These are phyloP conservation scores for Suhomyces bokatorum DNA, from an alignment of 1,139 yeast genomes.

Conservation along the genomic window DNA sequence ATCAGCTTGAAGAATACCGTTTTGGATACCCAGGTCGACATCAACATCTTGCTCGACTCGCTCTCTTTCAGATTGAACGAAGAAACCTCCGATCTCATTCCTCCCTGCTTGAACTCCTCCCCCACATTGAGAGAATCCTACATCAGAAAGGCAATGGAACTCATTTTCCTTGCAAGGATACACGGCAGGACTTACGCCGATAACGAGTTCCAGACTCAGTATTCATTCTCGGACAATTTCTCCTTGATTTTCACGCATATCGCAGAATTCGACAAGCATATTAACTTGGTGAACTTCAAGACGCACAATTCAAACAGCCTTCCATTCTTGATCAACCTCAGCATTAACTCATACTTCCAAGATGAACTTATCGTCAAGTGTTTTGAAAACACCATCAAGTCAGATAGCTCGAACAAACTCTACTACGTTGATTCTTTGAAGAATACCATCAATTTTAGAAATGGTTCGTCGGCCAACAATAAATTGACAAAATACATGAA, in stretches of 20 bases:
- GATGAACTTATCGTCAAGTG: conserved; percentile 64
- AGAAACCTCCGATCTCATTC: conserved; percentile 50
- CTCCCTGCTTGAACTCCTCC: conserved; percentile 48
- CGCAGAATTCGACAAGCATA: conserved; percentile 47
- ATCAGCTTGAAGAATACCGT: conserved; percentile 51
- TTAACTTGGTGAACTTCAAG: conserved; percentile 25
- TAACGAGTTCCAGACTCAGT: conserved; percentile 38
- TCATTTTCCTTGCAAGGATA: conserved; percentile 45
- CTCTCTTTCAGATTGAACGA: conserved; percentile 45
- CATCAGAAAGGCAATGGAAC: conserved; percentile 51
- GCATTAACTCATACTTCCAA: conserved; percentile 56
- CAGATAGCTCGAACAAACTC: conserved; percentile 58
- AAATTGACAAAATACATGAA: conserved; percentile 50
- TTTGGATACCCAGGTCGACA: conserved; percentile 56
- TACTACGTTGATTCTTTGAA: conserved; percentile 67
- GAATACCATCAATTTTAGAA: conserved; percentile 20
- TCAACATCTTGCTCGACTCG: conserved; percentile 48
- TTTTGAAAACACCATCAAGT: conserved; percentile 53
- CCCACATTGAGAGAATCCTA: conserved; percentile 45
- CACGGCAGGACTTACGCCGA: conserved; percentile 11
- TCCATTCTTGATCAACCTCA: conserved; percentile 51
- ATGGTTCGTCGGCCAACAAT: conserved; percentile 13
- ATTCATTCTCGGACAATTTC: conserved; percentile 41
- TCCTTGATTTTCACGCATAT: conserved; percentile 36
- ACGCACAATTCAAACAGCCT: conserved; percentile 27